Evolutionary conservation across 306 rosid genomes (phyloP).

Genomic region (Malus sylvestris): DNA sequence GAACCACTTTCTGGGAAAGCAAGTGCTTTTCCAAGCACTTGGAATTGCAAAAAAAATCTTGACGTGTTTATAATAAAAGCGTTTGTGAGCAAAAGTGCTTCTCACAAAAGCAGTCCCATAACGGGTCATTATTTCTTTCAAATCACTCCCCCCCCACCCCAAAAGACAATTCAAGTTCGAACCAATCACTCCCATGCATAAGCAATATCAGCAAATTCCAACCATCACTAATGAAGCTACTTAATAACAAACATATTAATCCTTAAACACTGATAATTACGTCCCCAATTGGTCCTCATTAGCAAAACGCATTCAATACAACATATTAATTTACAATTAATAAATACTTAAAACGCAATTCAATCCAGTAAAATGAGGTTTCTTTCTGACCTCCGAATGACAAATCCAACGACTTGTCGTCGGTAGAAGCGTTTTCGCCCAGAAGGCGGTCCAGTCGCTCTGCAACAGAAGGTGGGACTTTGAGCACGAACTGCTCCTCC

Average conservation of each 20-base stretch:
- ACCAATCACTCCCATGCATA: not conserved
- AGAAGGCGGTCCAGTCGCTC: constrained; percentile 44
- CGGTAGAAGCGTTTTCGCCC: constrained; percentile 35
- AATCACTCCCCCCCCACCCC: too few relatives aligned
- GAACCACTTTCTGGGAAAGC: too few relatives aligned
- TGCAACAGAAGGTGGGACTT: constrained; percentile 54
- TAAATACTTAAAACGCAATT: not conserved
- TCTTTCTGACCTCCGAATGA: constrained; percentile 33
- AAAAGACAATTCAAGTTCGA: not conserved
- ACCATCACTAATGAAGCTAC: not conserved
- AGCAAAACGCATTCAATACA: not conserved
- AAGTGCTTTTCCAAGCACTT: too few relatives aligned
- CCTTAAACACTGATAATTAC: not conserved
- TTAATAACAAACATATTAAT: not conserved
- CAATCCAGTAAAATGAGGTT: not conserved
- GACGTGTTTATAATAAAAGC: too few relatives aligned
- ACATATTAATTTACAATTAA: not conserved
- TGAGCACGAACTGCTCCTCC: constrained; percentile 57
- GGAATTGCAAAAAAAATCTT: too few relatives aligned
- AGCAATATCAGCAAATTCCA: not conserved
- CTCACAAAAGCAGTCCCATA: too few relatives aligned
- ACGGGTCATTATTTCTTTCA: too few relatives aligned
- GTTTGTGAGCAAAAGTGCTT: too few relatives aligned
- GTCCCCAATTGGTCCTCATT: not conserved
- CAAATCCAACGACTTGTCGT: constrained; percentile 42